These are phyloP conservation scores for Lathyrus oleraceus DNA, from an alignment of 306 rosid species.

Conservation along the genomic window DNA sequence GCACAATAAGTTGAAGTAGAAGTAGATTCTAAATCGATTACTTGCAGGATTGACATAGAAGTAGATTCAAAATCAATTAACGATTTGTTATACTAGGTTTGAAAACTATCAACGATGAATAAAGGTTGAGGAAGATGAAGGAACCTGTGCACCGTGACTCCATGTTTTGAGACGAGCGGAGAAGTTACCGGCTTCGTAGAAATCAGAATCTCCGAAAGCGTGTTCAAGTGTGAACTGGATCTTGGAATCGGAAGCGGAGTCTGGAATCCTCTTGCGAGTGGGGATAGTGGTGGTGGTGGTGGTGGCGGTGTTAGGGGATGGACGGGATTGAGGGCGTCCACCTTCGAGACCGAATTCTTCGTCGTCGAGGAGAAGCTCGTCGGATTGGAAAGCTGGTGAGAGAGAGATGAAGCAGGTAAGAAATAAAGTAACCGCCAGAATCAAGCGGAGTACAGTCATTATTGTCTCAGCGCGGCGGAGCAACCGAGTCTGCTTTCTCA, in stretches of 20 bases:
- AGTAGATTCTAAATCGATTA: background rate
- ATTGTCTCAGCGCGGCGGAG: slow-evolving; percentile 24
- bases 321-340: slow-evolving; percentile 48
- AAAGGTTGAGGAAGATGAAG: background rate
- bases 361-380: slow-evolving; percentile 88
- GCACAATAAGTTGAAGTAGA: background rate
- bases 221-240: slow-evolving; percentile 84
- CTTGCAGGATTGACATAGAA: background rate
- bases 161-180: slow-evolving; percentile 92
- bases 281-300: slow-evolving; percentile 33
- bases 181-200: slow-evolving; percentile 76
- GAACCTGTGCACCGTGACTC: slow-evolving; percentile 89
- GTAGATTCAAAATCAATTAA: background rate
- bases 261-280: slow-evolving; percentile 68
- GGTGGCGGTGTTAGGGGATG: slow-evolving; percentile 38
- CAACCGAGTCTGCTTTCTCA: slow-evolving; percentile 13
- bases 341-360: slow-evolving; percentile 94
- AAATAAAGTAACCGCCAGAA: slow-evolving; percentile 18
- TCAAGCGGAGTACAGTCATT: slow-evolving; percentile 34
- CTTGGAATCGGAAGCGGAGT: slow-evolving; percentile 82
- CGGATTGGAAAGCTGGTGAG: slow-evolving; percentile 75
- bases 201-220: slow-evolving; percentile 86
- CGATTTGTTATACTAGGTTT: background rate
- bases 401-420: slow-evolving; percentile 42
- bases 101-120: background rate